These are phyloP conservation scores for Ceratobasidium papillatum DNA, from an alignment of 1,284 basidiomycete genomes.

Conservation along the genomic window DNA sequence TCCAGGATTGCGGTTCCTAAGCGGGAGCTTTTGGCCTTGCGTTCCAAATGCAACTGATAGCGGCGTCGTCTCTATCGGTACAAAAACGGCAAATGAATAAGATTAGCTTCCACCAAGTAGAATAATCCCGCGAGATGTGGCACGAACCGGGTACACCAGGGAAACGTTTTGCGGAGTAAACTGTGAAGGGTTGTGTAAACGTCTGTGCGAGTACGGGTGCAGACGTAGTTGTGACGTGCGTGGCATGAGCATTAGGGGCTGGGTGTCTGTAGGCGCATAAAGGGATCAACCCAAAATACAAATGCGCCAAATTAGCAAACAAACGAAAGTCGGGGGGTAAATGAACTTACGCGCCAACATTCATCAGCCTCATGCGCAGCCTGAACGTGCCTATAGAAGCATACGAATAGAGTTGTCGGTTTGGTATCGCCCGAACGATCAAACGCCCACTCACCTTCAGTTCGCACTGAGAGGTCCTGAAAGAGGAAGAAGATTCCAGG, in stretches of 20 bases:
- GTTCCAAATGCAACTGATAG: slow-evolving; percentile 90
- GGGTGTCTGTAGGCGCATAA: slow-evolving; percentile 61
- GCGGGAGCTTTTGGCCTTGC: slow-evolving; percentile 89
- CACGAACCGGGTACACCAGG: slow-evolving; percentile 86
- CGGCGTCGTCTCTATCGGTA: slow-evolving; percentile 75
- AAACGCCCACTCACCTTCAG: slow-evolving; percentile 67
- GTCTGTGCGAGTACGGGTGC: slow-evolving; percentile 81
- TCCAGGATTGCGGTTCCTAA: slow-evolving; percentile 60
- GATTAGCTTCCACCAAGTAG: slow-evolving; percentile 38
- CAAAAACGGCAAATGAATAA: slow-evolving; percentile 42
- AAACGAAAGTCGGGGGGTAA: not conserved
- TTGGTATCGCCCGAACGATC: not conserved
- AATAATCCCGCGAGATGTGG: slow-evolving; percentile 13
- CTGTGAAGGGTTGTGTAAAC: slow-evolving; percentile 88
- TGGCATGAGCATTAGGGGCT: slow-evolving; percentile 73
- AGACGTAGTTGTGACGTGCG: slow-evolving; percentile 68
- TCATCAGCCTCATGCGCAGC: slow-evolving; percentile 81
- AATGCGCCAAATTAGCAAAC: slow-evolving; percentile 16
- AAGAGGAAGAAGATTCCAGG: slow-evolving; percentile 89
- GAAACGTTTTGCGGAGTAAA: slow-evolving; percentile 91
- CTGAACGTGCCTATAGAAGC: slow-evolving; percentile 69
- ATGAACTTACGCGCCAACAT: slow-evolving; percentile 78
- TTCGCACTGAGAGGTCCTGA: slow-evolving; percentile 86
- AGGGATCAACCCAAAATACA: slow-evolving; percentile 2
- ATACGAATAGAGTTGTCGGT: not conserved